Percentiles rank a stretch among this genome's conserved stretches.
Conservation (phyloP, 805 yeast genomes). For the Cyberlindnera lachancei region DNA sequence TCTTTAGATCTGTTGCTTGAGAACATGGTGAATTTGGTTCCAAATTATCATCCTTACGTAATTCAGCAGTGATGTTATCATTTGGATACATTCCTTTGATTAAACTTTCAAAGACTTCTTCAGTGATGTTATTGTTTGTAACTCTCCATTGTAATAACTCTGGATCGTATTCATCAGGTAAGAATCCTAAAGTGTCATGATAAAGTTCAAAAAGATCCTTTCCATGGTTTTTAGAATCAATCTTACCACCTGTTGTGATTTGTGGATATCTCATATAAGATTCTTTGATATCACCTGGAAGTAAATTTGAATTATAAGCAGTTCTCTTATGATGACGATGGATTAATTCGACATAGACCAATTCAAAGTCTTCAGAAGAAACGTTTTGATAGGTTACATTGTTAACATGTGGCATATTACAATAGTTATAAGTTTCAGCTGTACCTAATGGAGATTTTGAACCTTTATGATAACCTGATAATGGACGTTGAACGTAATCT, state of each 20-base stretch:
- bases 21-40: slow-evolving; percentile 30
- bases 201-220: slow-evolving; percentile 30
- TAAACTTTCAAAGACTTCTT: slow-evolving; percentile 32
- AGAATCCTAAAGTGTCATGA: slow-evolving; percentile 25
- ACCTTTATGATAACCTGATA: slow-evolving; percentile 18
- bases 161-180: slow-evolving; percentile 29
- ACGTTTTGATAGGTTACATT: slow-evolving; percentile 22
- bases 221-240: slow-evolving; percentile 34
- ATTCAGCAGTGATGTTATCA: slow-evolving; percentile 23
- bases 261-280: slow-evolving; percentile 29
- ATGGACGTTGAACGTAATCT: slow-evolving; percentile 13
- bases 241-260: slow-evolving; percentile 31
- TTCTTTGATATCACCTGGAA: slow-evolving; percentile 26
- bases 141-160: slow-evolving; percentile 27
- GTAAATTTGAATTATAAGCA: slow-evolving; percentile 29
- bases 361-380: slow-evolving; percentile 21
- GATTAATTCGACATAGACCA: slow-evolving; percentile 31
- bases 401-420: slow-evolving; percentile 39
- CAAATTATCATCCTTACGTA: slow-evolving; percentile 29
- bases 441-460: slow-evolving; percentile 17
- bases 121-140: slow-evolving; percentile 33
- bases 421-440: slow-evolving; percentile 33
- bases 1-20: slow-evolving; percentile 23
- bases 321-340: slow-evolving; percentile 40
- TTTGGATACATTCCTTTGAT: slow-evolving; percentile 32